Evolutionary conservation across 2,329 filamentous ascomycete species (phyloP), one percentile per base, ranked within the genome.

Genomic region (Nemania abortiva): DNA sequence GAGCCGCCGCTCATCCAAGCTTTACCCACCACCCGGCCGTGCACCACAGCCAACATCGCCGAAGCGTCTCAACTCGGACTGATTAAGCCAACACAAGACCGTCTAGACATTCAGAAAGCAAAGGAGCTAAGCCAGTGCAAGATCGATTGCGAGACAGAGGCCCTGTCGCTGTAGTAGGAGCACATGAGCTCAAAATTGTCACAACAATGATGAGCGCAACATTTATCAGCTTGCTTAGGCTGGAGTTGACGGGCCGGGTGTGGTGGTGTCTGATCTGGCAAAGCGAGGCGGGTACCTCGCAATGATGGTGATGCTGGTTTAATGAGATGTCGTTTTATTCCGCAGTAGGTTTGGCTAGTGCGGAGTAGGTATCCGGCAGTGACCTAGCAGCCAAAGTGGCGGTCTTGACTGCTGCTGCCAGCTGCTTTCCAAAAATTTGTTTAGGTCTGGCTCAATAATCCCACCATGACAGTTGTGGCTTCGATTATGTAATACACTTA

Each of bases 271-370:
- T 68, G 49, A 15, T 50, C 42, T 50, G 63, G 63, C 55, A 39
- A 31, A 47, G 49, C 27, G 42, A 69, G 49, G 66, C 49, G 54
- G 24, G 37, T 42, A 54, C 42, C 42, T 37, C 47, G 65, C 47
- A 53, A 57, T 34, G 57, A 60, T 53, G 62, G 59, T 47, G 66
- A 63, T 71, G 53, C 53, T 57, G 61, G 27, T 57, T 69, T 64
- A 66, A 63, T 63, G 69, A 70, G 65, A 66, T 70, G 69, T 63
- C 63, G 69, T 70, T 69, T 53, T 59, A 58, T 58, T 56, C 58
- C 29, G 49, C 20, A 22, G 56, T 63, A 47, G 45, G 59, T 60
- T 59, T 63, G 59, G 47, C 54, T 54, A 53, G 52, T 58, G 47
- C 56, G 58, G 66, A 55, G 60, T 61, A 29, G 9, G 60, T 58